Conservation (phyloP, 1,139 yeast species). For the Kurtzmaniella quercitrusa region DNA sequence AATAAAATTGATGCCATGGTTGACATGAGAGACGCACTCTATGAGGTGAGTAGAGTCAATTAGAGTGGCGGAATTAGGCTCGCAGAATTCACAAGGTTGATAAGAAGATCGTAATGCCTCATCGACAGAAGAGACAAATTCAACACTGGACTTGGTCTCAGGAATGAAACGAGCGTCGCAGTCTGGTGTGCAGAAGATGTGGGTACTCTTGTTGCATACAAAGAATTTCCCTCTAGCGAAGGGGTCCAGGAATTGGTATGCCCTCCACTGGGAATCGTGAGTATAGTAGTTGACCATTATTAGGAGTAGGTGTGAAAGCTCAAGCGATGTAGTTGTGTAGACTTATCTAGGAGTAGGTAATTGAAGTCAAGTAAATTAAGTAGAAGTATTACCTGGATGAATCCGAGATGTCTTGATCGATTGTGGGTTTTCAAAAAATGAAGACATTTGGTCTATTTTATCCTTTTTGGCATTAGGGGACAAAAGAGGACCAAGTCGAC, state of each 20-base stretch:
- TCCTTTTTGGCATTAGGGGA: not conserved
- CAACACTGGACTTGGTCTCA: slow-evolving; percentile 39
- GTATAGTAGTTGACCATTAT: slow-evolving; percentile 37
- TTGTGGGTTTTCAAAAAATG: not conserved
- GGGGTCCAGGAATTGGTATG: slow-evolving; percentile 65
- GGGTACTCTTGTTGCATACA: slow-evolving; percentile 43
- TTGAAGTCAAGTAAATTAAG: not conserved
- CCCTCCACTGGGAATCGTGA: slow-evolving; percentile 55
- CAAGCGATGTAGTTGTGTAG: not conserved
- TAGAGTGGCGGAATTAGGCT: slow-evolving; percentile 34
- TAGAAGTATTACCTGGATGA: not conserved
- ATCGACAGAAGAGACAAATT: slow-evolving; percentile 34
- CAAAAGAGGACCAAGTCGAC: not conserved
- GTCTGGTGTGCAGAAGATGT: slow-evolving; percentile 60
- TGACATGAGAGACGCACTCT: slow-evolving; percentile 55
- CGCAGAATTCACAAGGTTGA: slow-evolving; percentile 52
- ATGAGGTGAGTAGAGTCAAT: slow-evolving; percentile 52
- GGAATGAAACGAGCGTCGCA: slow-evolving; percentile 43
- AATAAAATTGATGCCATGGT: slow-evolving; percentile 54
- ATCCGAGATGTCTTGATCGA: too few relatives aligned
- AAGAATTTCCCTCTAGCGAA: slow-evolving; percentile 56
- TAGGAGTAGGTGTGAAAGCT: not conserved
- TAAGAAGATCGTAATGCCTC: slow-evolving; percentile 47
- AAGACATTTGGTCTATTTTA: not conserved
- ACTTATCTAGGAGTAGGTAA: not conserved